Evolutionary conservation across 768 basidiomycete genomes (phyloP).

Genomic region (Galerina sulciceps): DNA sequence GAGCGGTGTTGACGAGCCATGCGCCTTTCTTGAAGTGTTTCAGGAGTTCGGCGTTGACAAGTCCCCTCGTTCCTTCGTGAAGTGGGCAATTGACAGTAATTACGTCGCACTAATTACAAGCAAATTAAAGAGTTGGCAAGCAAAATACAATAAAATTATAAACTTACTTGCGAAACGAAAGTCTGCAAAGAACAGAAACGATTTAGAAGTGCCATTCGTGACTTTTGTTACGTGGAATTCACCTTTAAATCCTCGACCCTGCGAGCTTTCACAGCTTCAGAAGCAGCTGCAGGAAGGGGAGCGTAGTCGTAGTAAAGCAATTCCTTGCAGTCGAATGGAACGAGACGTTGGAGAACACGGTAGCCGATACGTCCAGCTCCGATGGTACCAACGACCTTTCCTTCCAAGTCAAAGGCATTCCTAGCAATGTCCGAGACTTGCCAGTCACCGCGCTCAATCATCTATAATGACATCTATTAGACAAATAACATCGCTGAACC

Average conservation of each 20-base stretch:
- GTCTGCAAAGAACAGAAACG: slow-evolving; percentile 20
- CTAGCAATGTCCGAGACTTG: slow-evolving; percentile 82
- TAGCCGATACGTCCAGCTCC: slow-evolving; percentile 84
- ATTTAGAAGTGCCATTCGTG: background rate
- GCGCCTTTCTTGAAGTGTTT: slow-evolving; percentile 91
- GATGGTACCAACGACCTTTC: slow-evolving; percentile 91
- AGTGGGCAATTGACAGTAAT: slow-evolving; percentile 89
- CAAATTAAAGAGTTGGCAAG: background rate
- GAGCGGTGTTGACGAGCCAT: slow-evolving; percentile 93
- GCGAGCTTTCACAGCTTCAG: slow-evolving; percentile 67
- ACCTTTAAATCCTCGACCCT: slow-evolving; percentile 82
- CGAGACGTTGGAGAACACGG: slow-evolving; percentile 79
- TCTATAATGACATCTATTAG: slow-evolving; percentile 39
- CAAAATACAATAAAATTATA: background rate
- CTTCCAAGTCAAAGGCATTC: slow-evolving; percentile 87
- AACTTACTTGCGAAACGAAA: slow-evolving; percentile 46
- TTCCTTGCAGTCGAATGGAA: slow-evolving; percentile 89
- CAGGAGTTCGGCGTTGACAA: slow-evolving; percentile 82
- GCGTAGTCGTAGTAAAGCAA: slow-evolving; percentile 90
- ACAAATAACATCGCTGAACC: background rate
- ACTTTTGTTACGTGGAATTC: background rate
- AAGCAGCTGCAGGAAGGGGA: slow-evolving; percentile 72
- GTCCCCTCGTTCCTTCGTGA: slow-evolving; percentile 81
- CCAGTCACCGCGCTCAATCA: slow-evolving; percentile 89
- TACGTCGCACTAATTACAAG: slow-evolving; percentile 61